These are phyloP conservation scores for Suhomyces pyralidae DNA, from an alignment of 805 yeast genomes.

Conservation along the genomic window DNA sequence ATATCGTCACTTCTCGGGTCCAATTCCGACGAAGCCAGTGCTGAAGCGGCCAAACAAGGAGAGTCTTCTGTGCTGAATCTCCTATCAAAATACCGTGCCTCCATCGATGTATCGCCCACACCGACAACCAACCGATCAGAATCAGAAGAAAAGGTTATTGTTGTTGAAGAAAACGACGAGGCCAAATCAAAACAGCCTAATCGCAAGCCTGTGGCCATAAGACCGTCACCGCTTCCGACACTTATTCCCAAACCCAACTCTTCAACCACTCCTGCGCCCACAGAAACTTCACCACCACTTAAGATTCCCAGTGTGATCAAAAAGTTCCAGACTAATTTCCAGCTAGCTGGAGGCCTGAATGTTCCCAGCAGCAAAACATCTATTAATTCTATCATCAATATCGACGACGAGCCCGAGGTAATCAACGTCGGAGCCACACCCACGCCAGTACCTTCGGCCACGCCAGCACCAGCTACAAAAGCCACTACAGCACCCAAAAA, in stretches of 20 bases:
- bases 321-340: slow-evolving; percentile 32
- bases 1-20: slow-evolving; percentile 30
- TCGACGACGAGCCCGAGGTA: slow-evolving; percentile 25
- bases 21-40: slow-evolving; percentile 9
- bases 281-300: slow-evolving; percentile 2
- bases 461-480: slow-evolving; percentile 4
- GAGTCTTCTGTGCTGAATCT: slow-evolving; percentile 12
- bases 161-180: slow-evolving; percentile 8
- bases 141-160: not conserved
- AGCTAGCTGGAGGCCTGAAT: slow-evolving; percentile 7
- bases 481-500: slow-evolving; percentile 12
- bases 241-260: slow-evolving; percentile 17
- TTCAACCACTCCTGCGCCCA: slow-evolving; percentile 7
- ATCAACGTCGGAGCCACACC: not conserved
- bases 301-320: slow-evolving; percentile 22
- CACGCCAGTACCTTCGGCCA: slow-evolving; percentile 5
- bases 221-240: slow-evolving; percentile 14
- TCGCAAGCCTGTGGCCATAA: slow-evolving; percentile 7
- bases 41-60: slow-evolving; percentile 6
- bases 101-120: slow-evolving; percentile 17
- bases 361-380: slow-evolving; percentile 29
- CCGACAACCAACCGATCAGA: not conserved
- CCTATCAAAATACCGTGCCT: slow-evolving; percentile 33
- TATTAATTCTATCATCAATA: slow-evolving; percentile 39
- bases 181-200: not conserved